Evolutionary conservation across 108 stramenopile genomes (phyloP).

Genomic region (Cyclotella choctawhatcheeana): DNA sequence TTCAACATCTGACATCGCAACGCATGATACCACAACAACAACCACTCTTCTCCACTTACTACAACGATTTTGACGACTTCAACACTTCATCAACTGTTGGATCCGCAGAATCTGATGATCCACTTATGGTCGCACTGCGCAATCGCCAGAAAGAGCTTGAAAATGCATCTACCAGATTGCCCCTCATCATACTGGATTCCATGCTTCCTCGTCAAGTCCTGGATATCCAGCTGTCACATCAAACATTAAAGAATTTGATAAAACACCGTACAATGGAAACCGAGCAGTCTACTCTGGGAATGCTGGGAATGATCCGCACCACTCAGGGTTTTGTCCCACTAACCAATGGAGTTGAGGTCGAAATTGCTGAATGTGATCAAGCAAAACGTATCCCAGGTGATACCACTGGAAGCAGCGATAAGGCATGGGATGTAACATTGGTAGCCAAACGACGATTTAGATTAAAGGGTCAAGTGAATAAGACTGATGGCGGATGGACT

Average conservation of each 20-base stretch:
- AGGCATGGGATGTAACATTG: conserved; percentile 50
- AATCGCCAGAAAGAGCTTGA: conserved; percentile 49
- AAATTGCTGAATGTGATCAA: conserved; percentile 54
- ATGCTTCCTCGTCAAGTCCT: conserved; percentile 81
- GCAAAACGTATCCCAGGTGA: conserved; percentile 10
- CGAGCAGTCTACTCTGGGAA: conserved; percentile 65
- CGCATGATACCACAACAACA: neutral
- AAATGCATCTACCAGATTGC: conserved; percentile 47
- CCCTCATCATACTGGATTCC: conserved; percentile 69
- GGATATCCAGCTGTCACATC: conserved; percentile 62
- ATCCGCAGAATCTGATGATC: conserved; percentile 35
- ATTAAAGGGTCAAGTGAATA: conserved; percentile 59
- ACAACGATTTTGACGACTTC: conserved; percentile 11
- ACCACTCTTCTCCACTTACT: neutral
- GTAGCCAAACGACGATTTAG: conserved; percentile 59
- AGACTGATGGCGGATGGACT: conserved; percentile 64
- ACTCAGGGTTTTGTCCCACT: conserved; percentile 56
- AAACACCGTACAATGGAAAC: conserved; percentile 41
- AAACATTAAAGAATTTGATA: conserved; percentile 60
- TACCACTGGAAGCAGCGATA: neutral
- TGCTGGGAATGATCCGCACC: conserved; percentile 63
- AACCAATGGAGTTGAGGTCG: conserved; percentile 63
- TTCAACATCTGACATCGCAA: neutral
- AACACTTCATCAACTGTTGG: neutral
- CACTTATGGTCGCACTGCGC: conserved; percentile 57